Conservation (phyloP, 805 yeast genomes). For the Pichia rugopelliculosa region DNA sequence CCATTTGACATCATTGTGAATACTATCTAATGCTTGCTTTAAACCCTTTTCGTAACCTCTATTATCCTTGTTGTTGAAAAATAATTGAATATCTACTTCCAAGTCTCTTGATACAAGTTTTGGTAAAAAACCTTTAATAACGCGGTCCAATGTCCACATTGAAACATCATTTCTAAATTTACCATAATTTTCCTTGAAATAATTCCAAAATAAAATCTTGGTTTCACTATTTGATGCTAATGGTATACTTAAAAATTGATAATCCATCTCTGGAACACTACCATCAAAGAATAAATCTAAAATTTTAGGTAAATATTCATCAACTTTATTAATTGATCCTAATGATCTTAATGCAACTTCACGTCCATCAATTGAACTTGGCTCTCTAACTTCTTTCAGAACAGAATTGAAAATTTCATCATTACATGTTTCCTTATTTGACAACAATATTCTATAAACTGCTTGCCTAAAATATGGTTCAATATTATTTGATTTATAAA, state of each 20-base stretch:
- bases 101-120: slow-evolving; percentile 30
- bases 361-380: slow-evolving; percentile 49
- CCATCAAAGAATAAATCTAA: slow-evolving; percentile 36
- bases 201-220: slow-evolving; percentile 41
- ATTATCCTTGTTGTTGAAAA: slow-evolving; percentile 40
- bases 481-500: slow-evolving; percentile 6
- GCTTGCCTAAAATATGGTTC: slow-evolving; percentile 37
- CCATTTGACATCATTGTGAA: slow-evolving; percentile 47
- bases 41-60: slow-evolving; percentile 53
- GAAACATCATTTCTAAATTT: slow-evolving; percentile 35
- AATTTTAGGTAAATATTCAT: slow-evolving; percentile 30
- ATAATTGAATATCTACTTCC: slow-evolving; percentile 31
- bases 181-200: slow-evolving; percentile 41
- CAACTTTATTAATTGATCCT: slow-evolving; percentile 37
- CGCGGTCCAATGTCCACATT: slow-evolving; percentile 30
- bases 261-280: slow-evolving; percentile 51
- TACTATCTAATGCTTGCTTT: slow-evolving; percentile 48
- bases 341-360: slow-evolving; percentile 52
- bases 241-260: slow-evolving; percentile 41
- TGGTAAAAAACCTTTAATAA: slow-evolving; percentile 30
- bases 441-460: slow-evolving; percentile 36
- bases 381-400: slow-evolving; percentile 39
- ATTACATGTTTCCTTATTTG: slow-evolving; percentile 29
- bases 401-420: slow-evolving; percentile 33
- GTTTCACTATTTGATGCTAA: slow-evolving; percentile 40